A percentile compares a stretch with the other conserved stretches of the same genome.
These are phyloP conservation scores for Suillus decipiens DNA, from an alignment of 768 basidiomycete species.

Conservation along the genomic window DNA sequence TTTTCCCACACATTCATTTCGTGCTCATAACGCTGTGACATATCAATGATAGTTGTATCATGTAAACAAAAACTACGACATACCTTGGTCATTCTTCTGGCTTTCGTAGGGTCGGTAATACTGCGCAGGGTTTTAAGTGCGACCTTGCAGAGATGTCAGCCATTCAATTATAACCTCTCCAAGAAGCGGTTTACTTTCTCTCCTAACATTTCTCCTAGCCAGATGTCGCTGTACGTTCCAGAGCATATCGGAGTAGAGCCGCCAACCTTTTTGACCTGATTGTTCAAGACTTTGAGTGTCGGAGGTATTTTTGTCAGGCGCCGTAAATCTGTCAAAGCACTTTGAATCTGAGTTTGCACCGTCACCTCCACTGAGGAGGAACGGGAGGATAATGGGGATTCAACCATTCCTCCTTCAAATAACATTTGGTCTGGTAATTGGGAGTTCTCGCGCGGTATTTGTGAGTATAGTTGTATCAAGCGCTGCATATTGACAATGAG, in stretches of 20 bases:
- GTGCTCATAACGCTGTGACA: conserved; percentile 51
- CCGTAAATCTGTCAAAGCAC: conserved; percentile 49
- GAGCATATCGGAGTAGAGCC: conserved; percentile 46
- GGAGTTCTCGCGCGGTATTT: background rate
- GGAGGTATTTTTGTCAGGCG: conserved; percentile 55
- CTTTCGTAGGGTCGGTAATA: conserved; percentile 42
- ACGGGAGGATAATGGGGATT: conserved; percentile 23
- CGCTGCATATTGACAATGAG: conserved; percentile 18
- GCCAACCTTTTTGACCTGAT: conserved; percentile 45
- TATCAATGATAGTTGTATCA: background rate
- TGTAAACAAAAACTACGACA: background rate
- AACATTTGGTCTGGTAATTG: conserved; percentile 6
- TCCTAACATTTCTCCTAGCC: conserved; percentile 55
- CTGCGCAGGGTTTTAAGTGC: conserved; percentile 57
- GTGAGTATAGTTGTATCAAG: conserved; percentile 13
- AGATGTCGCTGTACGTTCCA: conserved; percentile 58
- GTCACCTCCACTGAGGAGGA: conserved; percentile 26
- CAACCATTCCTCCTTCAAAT: conserved; percentile 22
- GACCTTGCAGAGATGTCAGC: conserved; percentile 38
- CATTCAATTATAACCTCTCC: conserved; percentile 2
- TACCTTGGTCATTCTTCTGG: conserved; percentile 42
- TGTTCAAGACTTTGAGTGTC: conserved; percentile 51
- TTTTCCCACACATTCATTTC: conserved; percentile 58
- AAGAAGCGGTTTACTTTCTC: conserved; percentile 39
- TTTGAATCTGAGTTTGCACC: conserved; percentile 42